phyloP scores from a whole-genome alignment of 495 filamentous ascomycete genomes.

The Daldinia vernicosa region DNA sequence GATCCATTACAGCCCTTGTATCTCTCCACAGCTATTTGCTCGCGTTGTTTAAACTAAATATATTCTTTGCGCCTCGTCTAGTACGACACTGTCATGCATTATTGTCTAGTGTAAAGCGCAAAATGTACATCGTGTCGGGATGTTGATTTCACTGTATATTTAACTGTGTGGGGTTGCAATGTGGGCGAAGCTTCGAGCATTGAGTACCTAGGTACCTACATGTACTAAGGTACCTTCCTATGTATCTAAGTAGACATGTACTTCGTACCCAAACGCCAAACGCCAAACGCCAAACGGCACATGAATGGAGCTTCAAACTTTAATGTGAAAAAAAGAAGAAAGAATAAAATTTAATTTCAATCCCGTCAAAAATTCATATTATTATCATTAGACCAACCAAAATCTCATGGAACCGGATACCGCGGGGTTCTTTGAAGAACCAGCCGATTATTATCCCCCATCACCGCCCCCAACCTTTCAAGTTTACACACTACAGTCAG shows the following conservation, averaged over 20 bases:
- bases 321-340: background rate
- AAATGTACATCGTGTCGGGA: background rate
- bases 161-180: no score
- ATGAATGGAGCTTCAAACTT: background rate
- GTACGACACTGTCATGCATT: background rate
- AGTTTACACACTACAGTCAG: slow-evolving; percentile 72
- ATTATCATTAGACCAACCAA: slow-evolving; percentile 1
- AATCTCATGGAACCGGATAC: slow-evolving; percentile 44
- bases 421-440: slow-evolving; percentile 77
- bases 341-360: background rate
- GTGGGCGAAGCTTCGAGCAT: background rate
- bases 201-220: background rate
- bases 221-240: no score
- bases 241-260: background rate
- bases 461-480: slow-evolving; percentile 73
- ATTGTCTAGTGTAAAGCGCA: no score
- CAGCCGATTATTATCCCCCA: slow-evolving; percentile 77
- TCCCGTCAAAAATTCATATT: background rate
- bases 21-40: background rate
- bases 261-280: background rate
- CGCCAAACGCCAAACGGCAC: no score
- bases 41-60: background rate
- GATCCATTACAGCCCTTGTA: background rate
- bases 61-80: background rate
- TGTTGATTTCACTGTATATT: no score